phyloP scores from a whole-genome alignment of 345 rosid genomes.

The Gossypium mustelinum region DNA sequence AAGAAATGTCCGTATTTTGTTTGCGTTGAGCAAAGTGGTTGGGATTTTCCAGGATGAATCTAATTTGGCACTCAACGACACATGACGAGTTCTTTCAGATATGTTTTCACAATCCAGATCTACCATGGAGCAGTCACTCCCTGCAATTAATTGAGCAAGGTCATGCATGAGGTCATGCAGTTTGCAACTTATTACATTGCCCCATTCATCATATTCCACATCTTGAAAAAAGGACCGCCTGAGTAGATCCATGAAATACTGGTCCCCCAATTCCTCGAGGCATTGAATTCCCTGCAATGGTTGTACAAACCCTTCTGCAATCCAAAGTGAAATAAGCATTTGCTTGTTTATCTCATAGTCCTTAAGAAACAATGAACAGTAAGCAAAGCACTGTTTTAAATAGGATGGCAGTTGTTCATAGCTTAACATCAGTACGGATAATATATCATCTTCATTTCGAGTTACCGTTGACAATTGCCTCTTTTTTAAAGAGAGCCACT shows the following conservation, averaged over 20 bases:
- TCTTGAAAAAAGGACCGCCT: conserved; percentile 19
- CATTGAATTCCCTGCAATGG: neutral
- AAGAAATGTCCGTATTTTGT: conserved; percentile 12
- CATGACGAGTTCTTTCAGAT: conserved; percentile 4
- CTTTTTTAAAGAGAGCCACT: conserved; percentile 17
- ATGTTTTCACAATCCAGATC: neutral
- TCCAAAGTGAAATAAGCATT: conserved; percentile 21
- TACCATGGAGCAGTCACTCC: neutral
- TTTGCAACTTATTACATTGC: conserved; percentile 3
- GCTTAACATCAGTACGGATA: conserved; percentile 26
- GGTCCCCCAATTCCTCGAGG: conserved; percentile 3
- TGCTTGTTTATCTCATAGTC: conserved; percentile 18
- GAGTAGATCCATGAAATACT: conserved; percentile 9
- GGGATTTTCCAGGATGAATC: conserved; percentile 14
- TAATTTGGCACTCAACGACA: conserved; percentile 6
- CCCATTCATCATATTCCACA: conserved; percentile 5
- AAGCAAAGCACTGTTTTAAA: conserved; percentile 40
- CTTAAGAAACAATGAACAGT: conserved; percentile 34
- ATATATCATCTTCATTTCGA: conserved; percentile 6
- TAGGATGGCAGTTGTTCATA: conserved; percentile 33
- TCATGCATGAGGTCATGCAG: conserved; percentile 28
- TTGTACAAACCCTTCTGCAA: conserved; percentile 24
- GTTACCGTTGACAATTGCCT: neutral
- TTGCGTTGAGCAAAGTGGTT: neutral
- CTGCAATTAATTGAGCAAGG: conserved; percentile 18